A percentile compares a stretch with the other conserved stretches of the same genome.
These are phyloP conservation scores for Sarocladiaceae sp. DNA, from an alignment of 2,329 filamentous ascomycete genomes.

Conservation along the genomic window DNA sequence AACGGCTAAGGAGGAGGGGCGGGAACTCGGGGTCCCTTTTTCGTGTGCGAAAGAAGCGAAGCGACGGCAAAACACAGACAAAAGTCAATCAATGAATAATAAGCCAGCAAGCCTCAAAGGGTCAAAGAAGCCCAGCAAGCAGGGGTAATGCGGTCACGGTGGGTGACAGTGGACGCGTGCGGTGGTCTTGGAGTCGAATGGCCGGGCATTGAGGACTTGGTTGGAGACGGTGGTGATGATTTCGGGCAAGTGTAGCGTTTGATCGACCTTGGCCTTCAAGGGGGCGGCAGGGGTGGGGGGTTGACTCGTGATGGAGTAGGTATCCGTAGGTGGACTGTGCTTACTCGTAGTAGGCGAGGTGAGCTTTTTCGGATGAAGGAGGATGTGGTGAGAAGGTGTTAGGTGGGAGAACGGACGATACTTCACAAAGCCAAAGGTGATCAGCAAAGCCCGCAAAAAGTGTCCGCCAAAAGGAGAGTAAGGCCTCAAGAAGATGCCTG, in stretches of 20 bases:
- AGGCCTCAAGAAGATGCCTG: not conserved
- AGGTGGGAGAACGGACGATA: too few species aligned
- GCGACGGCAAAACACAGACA: too few species aligned
- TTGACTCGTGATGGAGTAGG: not conserved
- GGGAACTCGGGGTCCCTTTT: not conserved
- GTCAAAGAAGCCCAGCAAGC: not conserved
- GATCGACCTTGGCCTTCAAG: conserved; percentile 8
- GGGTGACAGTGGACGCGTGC: not conserved
- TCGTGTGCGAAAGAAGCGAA: too few species aligned
- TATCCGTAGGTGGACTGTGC: conserved; percentile 3
- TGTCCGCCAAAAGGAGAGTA: too few species aligned
- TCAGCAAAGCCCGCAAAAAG: too few species aligned
- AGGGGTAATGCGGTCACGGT: not conserved
- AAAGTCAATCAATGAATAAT: too few species aligned
- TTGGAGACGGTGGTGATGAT: not conserved
- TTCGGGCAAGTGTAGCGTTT: conserved; percentile 5
- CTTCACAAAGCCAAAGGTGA: too few species aligned
- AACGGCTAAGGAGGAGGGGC: conserved; percentile 8
- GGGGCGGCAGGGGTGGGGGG: not conserved
- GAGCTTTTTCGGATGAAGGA: not conserved
- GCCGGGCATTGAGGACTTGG: not conserved
- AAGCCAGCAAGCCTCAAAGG: not conserved
- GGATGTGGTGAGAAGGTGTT: not conserved
- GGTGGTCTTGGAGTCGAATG: not conserved
- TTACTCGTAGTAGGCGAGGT: not conserved